Evolutionary conservation across 768 basidiomycete genomes (phyloP), one percentile per base, ranked within the genome.

Genomic region (Filobasidium floriforme): DNA sequence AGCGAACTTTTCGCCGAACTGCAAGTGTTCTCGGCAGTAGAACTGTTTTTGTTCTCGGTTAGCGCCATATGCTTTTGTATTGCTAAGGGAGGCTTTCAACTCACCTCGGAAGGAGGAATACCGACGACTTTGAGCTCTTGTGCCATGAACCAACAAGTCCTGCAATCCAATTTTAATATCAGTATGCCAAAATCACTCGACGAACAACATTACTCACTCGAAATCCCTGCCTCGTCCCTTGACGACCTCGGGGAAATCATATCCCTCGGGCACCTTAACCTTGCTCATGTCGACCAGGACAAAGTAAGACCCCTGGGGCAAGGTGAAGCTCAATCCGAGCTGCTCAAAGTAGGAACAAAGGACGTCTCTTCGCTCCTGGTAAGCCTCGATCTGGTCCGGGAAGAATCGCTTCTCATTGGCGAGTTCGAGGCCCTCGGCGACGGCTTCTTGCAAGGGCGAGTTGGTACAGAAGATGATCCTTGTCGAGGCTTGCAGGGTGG

Each of bases 401-500:
- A 96, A 92, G 82, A 90, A 98, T 29, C 82, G 76, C 63, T 84
- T 85, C 71, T 88, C 80, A 24, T 79, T 79, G 1, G 87, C 91
- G 71, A 88, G 82, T 76, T 96, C 94, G 19, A 97, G 82, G 24
- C 91, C 93, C n/a, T 83, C 82, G 5, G 94, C 93, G 19, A 86
- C 87, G 15, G 93, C 94, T 80, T 97, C 94, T 79, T 98, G 94
- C 64, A 96, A 81, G 4, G 93, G 94, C 1, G 92, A 91, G 79
- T 94, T 96, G 62, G 87, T 85, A 80, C 90, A 94, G 81, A 96
- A 98, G 40, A 97, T 89, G 73, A 98, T 93, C 40, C 96, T 88
- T 0, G 93, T 94, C 59, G 85, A 86, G 6, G 91, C 94, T 9
- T 92, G 91, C 32, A 96, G 84, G 18, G 91, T 89, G 1, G 94